Base-by-base conservation (phyloP, 768 basidiomycete genomes). In the Artomyces pyxidatus region DNA sequence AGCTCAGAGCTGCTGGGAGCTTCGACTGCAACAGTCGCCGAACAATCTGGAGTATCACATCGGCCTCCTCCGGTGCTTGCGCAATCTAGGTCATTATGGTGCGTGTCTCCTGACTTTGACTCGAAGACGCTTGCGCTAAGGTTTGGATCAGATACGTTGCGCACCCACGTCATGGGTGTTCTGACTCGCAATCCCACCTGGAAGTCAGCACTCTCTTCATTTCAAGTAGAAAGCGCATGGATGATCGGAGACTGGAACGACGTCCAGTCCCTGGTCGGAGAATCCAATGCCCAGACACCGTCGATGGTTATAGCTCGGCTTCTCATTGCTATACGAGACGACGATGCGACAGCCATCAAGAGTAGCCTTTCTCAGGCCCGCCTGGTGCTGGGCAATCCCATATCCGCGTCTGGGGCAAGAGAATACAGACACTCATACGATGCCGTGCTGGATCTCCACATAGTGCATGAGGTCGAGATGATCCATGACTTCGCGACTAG, bases 1-100 rank as follows among this genome's bases (percentile, higher is more conserved):
- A 8, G 95, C 96, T 7, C 96, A 98, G 65, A 98, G 95, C 60
- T 99, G 96, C 59, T 99, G 96, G 96, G 96, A 99, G 65, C 83
- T 98, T 11, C 78, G 85, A 42, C 73, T 99, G 14, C 95, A 97
- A 61, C 83, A 89, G 50, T 81, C 82, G 19, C 94, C 95, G 0
- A 83, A 95, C 58, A 92, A 95, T 56, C 73, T 95, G 4, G 79
- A 86, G 21, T 86, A 83, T 52, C 95, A 99, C 63, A 66, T 94
- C 14, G 96, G 96, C 12, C 74, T 99, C 9, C 65, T 97, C 53
- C 80, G 90, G 42, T 98, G 95, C 62, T 73, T 98, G 48, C 76
- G 91, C 19, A 96, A 97, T 61, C 74, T 99, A 9, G 96, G 96
- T 8, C 96, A 99, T 64, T 97, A 97, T 64, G 96, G 96, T 94